Evolutionary conservation across 78 protist genomes (phyloP).

Genomic region (Polysphondylium violaceum): DNA sequence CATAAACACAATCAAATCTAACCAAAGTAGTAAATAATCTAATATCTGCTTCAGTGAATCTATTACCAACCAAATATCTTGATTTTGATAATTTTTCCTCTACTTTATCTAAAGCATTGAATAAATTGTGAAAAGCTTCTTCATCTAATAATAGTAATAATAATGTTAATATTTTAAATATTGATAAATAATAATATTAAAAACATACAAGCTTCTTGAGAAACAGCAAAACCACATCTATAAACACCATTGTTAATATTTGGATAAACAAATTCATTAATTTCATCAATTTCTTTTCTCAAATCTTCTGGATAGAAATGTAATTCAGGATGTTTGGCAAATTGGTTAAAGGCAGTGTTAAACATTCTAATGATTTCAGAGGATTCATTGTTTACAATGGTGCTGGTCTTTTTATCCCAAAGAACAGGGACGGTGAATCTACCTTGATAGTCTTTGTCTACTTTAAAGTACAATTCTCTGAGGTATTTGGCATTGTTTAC

Average conservation of each 20-base stretch:
- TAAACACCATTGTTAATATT: conserved; percentile 94
- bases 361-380: conserved; percentile 92
- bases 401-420: conserved; percentile 73
- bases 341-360: conserved; percentile 84
- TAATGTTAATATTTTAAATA: no score
- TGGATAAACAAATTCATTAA: conserved; percentile 90
- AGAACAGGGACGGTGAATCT: conserved; percentile 91
- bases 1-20: conserved; percentile 94
- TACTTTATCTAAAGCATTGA: conserved; percentile 82
- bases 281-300: conserved; percentile 66
- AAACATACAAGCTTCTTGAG: conserved; percentile 45
- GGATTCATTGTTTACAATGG: conserved; percentile 94
- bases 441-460: conserved; percentile 48
- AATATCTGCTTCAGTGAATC: conserved; percentile 90
- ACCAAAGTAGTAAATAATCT: conserved; percentile 90
- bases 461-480: conserved; percentile 1
- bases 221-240: conserved; percentile 90
- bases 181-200: background rate
- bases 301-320: conserved; percentile 84
- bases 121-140: conserved; percentile 71
- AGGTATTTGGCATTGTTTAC: conserved; percentile 18
- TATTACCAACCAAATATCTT: conserved; percentile 82
- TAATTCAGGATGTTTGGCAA: conserved; percentile 69
- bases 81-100: conserved; percentile 85
- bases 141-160: background rate